Base-by-base conservation (phyloP, 2,329 filamentous ascomycete genomes). In the Aspergillus hiratsukae region DNA sequence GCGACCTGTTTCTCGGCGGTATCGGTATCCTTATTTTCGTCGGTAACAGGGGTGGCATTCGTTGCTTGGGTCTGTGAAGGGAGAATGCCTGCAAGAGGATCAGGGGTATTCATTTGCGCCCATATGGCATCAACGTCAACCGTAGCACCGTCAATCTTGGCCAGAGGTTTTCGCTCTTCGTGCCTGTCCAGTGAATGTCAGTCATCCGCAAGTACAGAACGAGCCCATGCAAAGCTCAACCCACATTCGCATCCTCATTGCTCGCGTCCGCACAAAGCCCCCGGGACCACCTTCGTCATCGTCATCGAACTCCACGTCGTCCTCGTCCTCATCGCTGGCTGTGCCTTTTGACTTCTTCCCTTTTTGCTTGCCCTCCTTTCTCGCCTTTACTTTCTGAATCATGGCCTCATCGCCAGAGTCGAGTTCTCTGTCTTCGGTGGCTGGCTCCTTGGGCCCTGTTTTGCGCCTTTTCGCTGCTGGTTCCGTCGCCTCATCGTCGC, bases 341-440 rank as follows among this genome's bases (percentile, higher is more conserved):
- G 64, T 69, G 49, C 64, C 70, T 37, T 66, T 69, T 49, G 57
- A 53, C 52, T 67, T 72, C 51, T 67, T 70, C 45, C 66, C 66
- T 53, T 72, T 74, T 63, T 72, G 75, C 43, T 69, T 69, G 61
- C 75, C 80, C 55, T 66, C 56, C 55, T 67, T 70, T 61, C 67
- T 76, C 51, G 71, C 68, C 55, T 75, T 76, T 17, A 74, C 76
- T 58, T 78, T 81, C 54, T 71, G 72, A 45, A 84, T 82, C n/a
- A 79, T 83, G 7, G 72, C 77, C 62, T 84, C 82, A 61, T 84
- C 82, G 3, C 82, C 82, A 8, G 81, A 83, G 56, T 83, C 79
- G 3, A 83, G 67, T 40, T 76, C 78, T 5, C 70, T 69, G 9
- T 71, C 71, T n/a, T 68, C 64, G 3, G 59, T 60, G 4, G 54